Evolutionary conservation across 1,284 basidiomycete species (phyloP), one percentile per base, ranked within the genome.

Genomic region (Trametes sp.): DNA sequence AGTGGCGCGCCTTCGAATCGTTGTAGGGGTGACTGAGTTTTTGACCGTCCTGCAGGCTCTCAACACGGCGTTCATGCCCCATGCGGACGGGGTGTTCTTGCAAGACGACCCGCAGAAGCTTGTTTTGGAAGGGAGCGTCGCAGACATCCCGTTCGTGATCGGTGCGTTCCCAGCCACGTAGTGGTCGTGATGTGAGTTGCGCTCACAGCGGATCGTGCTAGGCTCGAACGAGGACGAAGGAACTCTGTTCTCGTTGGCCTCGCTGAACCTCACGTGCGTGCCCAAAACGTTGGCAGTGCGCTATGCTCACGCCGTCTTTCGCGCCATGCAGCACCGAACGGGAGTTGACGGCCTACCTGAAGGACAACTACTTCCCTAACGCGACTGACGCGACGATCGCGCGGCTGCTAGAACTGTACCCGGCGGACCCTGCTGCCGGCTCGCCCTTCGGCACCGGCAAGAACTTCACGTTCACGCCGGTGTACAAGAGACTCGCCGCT

Each of bases 401-500:
- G 9, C 54, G n/a, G 19, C 42, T 62, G 1, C 29, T 53, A 19
- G 50, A 44, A 9, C 42, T 48, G 19, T 77, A 75, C 56, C 72
- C 74, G 8, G 51, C 51, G 13, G 69, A 73, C 48, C 61, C 57
- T 26, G 73, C 73, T 0, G 68, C 80, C 61, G 84, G 85, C 1
- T 85, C 85, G 1, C 86, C 86, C 0, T 87, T 79, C 64, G 74
- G 77, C 52, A 87, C 84, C 0, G 79, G 82, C 0, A 61, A 72
- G 24, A 49, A 76, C 2, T 81, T 84, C 59, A 76, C 73, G 0
- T 57, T 86, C 10, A 78, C 81, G 0, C 80, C 82, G 0, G 78
- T 86, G 57, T 87, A 76, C 74, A 85, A 87, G 70, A 75, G 86
- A 21, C 66, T 86, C 1, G 79, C 85, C 14, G 76, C 84, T 0